Base-by-base conservation (phyloP, 2,329 filamentous ascomycete species). In the Chaetomium strumarium region DNA sequence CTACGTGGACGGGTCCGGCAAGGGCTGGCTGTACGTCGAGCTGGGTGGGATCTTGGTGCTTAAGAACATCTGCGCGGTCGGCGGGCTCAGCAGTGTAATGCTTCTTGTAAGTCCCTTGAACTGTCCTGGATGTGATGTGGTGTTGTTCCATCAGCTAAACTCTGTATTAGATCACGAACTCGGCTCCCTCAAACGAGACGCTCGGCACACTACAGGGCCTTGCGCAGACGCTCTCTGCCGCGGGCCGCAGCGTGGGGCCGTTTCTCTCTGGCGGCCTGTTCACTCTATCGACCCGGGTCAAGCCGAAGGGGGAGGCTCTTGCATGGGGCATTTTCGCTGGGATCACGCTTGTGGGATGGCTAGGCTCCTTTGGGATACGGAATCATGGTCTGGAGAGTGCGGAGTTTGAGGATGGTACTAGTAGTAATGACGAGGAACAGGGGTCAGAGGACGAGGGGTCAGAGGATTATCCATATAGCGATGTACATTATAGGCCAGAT, bases 201-300 rank as follows among this genome's bases (percentile, higher is more conserved):
- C 79, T 99, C 0, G 93, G 93, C 3, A 90, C 89, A 0, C 77
- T 99, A 24, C 96, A 99, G 64, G 93, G 93, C 10, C 79, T 97
- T 31, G 93, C 93, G 0, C 93, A 99, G 69, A 96, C 90, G 0
- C 81, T 99, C 0, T 95, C 90, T 0, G 93, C 93, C 0, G 89
- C 88, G 0, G 93, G 93, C 9, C 84, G 93, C 55, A 90, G 91
- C 40, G 80, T 90, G 0, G 93, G 93, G 0, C 93, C 93, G 0
- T 91, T 97, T 59, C 74, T 95, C 0, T 93, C 90, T 0, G 93
- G 93, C 0, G 84, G 84, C 0, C 74, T 99, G 0, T 99, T 95
- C 68, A 89, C 89, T 0, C 73, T 92, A 1, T 85, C 90, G 0
- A 85, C 83, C 0, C 78, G 80, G 45, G 77, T 96, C 5, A 73